Percentiles rank a stretch among this genome's conserved stretches.
Conservation (phyloP, 495 filamentous ascomycete species). For the Collariella sp. region DNA sequence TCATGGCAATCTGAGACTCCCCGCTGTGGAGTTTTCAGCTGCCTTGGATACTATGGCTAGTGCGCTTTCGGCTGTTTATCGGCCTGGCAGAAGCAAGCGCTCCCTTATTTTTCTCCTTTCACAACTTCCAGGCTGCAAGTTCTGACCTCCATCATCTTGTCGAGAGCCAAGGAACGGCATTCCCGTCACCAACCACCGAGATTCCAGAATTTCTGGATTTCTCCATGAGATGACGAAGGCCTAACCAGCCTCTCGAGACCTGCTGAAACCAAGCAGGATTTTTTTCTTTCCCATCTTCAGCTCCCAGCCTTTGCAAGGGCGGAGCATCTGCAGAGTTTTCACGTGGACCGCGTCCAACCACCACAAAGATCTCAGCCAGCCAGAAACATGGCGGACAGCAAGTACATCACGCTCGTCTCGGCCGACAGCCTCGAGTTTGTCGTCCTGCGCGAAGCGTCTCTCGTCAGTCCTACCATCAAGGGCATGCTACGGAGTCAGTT, state of each 20-base stretch:
- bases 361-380: background rate
- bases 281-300: no score
- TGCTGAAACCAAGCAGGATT: background rate
- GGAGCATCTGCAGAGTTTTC: constrained; percentile 6
- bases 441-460: constrained; percentile 66
- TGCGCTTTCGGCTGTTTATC: constrained; percentile 12
- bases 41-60: constrained; percentile 3
- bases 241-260: background rate
- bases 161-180: background rate
- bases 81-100: background rate
- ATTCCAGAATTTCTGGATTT: background rate
- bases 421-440: constrained; percentile 85
- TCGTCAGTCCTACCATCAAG: constrained; percentile 66
- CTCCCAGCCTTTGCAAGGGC: background rate
- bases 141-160: background rate
- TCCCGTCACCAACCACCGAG: background rate
- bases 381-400: constrained; percentile 25
- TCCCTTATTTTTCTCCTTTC: background rate
- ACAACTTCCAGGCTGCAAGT: background rate
- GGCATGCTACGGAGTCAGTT: constrained; percentile 84
- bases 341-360: background rate
- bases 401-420: constrained; percentile 82
- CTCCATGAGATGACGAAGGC: background rate
- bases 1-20: constrained; percentile 1
- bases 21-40: no score